Evolutionary conservation across 2,329 filamentous ascomycete genomes (phyloP).

Genomic region (Paraphoma chrysanthemicola): DNA sequence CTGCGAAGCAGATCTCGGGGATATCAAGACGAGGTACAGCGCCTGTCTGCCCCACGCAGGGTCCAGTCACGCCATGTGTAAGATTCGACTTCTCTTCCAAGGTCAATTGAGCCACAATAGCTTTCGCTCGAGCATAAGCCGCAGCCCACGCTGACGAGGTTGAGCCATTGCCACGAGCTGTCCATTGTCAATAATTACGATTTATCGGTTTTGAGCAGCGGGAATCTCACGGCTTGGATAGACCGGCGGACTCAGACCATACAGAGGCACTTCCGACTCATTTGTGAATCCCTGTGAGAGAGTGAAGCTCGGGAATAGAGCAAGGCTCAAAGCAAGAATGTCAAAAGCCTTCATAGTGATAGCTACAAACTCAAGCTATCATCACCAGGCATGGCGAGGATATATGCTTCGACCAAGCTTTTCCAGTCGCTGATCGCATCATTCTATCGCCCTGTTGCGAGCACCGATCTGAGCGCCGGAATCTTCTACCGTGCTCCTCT

Average conservation of each 20-base stretch:
- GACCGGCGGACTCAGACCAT: slow-evolving; percentile 37
- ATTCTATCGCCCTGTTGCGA: slow-evolving; percentile 15
- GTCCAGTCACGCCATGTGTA: slow-evolving; percentile 42
- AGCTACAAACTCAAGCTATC: background rate
- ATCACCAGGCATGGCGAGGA: background rate
- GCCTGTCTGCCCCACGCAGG: slow-evolving; percentile 46
- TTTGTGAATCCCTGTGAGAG: slow-evolving; percentile 31
- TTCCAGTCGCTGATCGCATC: background rate
- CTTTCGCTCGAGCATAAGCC: slow-evolving; percentile 46
- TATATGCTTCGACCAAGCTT: background rate
- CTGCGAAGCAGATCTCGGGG: slow-evolving; percentile 48
- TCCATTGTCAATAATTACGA: slow-evolving; percentile 1
- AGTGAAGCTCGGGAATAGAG: slow-evolving; percentile 12
- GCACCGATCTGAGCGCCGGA: slow-evolving; percentile 10
- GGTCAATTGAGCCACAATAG: slow-evolving; percentile 50
- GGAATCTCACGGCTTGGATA: slow-evolving; percentile 35
- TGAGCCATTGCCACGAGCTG: slow-evolving; percentile 33
- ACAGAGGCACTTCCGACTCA: slow-evolving; percentile 35
- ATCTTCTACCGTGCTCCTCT: slow-evolving; percentile 19
- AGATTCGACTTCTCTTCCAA: slow-evolving; percentile 53
- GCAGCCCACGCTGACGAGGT: slow-evolving; percentile 31
- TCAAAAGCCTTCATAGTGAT: slow-evolving; percentile 11
- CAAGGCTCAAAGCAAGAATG: slow-evolving; percentile 3
- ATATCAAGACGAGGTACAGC: slow-evolving; percentile 46
- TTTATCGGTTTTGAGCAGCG: background rate